Conservation (phyloP, 768 basidiomycete genomes). For the Xerocomus potaroensis region DNA sequence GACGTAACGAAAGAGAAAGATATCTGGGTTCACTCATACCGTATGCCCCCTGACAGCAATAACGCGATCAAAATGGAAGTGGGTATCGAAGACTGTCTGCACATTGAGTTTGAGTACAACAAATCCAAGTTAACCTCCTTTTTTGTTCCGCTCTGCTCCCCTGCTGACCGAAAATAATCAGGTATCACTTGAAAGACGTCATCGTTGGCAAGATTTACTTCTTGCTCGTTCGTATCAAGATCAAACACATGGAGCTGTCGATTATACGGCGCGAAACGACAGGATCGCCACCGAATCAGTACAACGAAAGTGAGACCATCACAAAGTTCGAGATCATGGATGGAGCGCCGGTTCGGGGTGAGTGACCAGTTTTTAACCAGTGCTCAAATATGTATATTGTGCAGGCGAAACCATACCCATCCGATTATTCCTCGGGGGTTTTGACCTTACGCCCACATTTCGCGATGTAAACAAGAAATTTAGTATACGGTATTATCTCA, state of each 20-base stretch:
- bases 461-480: conserved; percentile 99
- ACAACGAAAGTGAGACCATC: conserved; percentile 98
- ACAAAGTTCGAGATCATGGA: conserved; percentile 99
- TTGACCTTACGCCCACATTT: conserved; percentile 98
- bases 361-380: conserved; percentile 10
- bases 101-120: conserved; percentile 99
- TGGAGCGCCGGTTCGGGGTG: conserved; percentile 93
- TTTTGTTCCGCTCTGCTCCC: neutral
- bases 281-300: conserved; percentile 96
- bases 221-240: conserved; percentile 96
- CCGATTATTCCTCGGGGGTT: conserved; percentile 94
- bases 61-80: conserved; percentile 99
- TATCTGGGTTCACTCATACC: conserved; percentile 96
- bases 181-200: conserved; percentile 98
- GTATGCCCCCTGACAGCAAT: conserved; percentile 97
- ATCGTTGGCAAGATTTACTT: conserved; percentile 99
- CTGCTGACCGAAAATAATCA: conserved; percentile 29
- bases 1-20: conserved; percentile 93
- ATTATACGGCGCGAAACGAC: conserved; percentile 98
- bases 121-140: conserved; percentile 88
- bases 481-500: conserved; percentile 94
- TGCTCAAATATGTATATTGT: neutral
- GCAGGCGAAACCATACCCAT: conserved; percentile 97
- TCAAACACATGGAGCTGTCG: conserved; percentile 99
- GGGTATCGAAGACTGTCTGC: conserved; percentile 97